phyloP scores from a whole-genome alignment of 108 stramenopile genomes.

The Stephanodiscus triporus region DNA sequence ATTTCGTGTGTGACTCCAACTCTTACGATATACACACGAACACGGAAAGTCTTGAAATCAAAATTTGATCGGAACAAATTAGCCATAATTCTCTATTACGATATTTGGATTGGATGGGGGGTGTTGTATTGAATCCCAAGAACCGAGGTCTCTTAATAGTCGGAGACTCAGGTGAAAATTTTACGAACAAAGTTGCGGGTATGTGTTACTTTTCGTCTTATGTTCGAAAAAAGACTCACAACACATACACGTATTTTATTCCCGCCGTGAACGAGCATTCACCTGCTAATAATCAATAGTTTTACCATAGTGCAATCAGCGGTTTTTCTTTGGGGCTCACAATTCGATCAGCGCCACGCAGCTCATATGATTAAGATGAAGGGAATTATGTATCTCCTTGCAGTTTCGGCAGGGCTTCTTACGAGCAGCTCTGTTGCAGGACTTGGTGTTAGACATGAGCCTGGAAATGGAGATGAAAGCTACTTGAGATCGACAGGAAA shows the following conservation, averaged over 20 bases:
- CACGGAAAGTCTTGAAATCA: constrained; percentile 4
- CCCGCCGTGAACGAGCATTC: too few species aligned
- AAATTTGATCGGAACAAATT: constrained; percentile 6
- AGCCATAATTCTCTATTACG: neutral
- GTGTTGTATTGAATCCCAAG: too few species aligned
- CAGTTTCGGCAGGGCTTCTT: neutral
- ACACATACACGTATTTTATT: too few species aligned
- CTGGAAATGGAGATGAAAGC: neutral
- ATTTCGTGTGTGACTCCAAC: too few species aligned
- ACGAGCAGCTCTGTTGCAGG: neutral
- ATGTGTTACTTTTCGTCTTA: too few species aligned
- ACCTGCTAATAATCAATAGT: too few species aligned
- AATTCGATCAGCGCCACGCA: neutral
- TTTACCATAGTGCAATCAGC: neutral
- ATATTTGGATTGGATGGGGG: too few species aligned
- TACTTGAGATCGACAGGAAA: neutral
- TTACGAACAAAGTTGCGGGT: too few species aligned
- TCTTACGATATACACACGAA: too few species aligned
- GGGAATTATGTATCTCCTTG: neutral
- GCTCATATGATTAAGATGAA: neutral
- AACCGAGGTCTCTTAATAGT: too few species aligned
- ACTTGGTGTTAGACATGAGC: neutral
- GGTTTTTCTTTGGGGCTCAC: neutral
- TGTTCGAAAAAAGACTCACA: too few species aligned
- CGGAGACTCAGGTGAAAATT: too few species aligned